Evolutionary conservation across 2,329 filamentous ascomycete genomes (phyloP), one percentile per base, ranked within the genome.

Genomic region (Fusarium torreyae): DNA sequence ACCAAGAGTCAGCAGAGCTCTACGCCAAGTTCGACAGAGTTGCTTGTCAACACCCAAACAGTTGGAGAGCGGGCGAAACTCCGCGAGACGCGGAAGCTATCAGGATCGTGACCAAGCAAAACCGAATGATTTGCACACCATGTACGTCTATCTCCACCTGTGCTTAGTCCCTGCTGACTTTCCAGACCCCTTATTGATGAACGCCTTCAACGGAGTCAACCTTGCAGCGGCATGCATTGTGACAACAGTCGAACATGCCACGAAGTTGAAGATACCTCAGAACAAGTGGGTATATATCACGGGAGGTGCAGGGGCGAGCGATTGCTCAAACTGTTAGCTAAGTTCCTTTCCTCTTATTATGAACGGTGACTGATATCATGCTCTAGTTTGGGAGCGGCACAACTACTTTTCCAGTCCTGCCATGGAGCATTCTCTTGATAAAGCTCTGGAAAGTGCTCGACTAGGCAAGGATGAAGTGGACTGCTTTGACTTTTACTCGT

Each of bases 141-240:
- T 92, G 89, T 91, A 76, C 55, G 85, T 77, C 5, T 2, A 0
- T 1, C 5, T 1, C 2, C 2, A 10, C 1, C 2, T 2, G 2
- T 2, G 5, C 6, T 1, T 24, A 1, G 13, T 15, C 9, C 7
- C 4, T 5, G 6, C 48, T 56, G 7, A 51, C 1, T 1, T 3
- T 1, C 3, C 48, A 91, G 89, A 92, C 77, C 88, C 89, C 0
- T 79, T 92, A 0, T 77, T 91, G 11, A 91, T 92, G 89, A 92
- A 92, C 71, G 89, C 90, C 1, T 92, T 91, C 78, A 92, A 92
- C 68, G 89, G 84, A 3, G 85, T 92, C 36, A 92, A 92, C 63
- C 79, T 92, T 15, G 85, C 89, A 4, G 87, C 83, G 0, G 88
- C 89, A 9, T 84, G 85, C 58, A 81, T 92, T 17, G 61, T 92